phyloP scores from a whole-genome alignment of 495 filamentous ascomycete species.

The Sabuloglossum arenarium region DNA sequence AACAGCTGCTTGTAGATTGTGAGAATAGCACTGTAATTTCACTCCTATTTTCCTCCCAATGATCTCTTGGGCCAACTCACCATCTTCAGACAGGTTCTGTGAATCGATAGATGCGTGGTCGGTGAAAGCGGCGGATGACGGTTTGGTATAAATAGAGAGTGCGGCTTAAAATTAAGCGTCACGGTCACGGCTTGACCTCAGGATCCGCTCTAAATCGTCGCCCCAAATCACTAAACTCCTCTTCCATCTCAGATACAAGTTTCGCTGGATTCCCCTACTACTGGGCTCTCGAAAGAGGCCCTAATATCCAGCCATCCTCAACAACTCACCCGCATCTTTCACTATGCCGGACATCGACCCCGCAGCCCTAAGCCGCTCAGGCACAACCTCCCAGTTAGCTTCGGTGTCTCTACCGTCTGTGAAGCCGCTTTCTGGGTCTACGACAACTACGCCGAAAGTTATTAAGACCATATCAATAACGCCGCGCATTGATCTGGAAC shows the following conservation, averaged over 20 bases:
- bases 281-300: slow-evolving; percentile 2
- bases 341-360: slow-evolving; percentile 72
- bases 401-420: slow-evolving; percentile 35
- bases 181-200: background rate
- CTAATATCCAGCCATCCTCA: background rate
- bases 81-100: no score
- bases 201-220: background rate
- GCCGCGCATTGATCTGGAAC: slow-evolving; percentile 73
- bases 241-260: background rate
- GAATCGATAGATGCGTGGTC: no score
- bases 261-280: background rate
- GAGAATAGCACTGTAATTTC: no score
- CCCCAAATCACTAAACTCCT: background rate
- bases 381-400: slow-evolving; percentile 23
- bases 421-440: slow-evolving; percentile 37
- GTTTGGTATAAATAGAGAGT: no score
- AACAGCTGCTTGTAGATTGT: no score
- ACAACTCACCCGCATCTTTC: background rate
- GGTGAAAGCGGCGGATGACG: no score
- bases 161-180: background rate
- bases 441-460: slow-evolving; percentile 31
- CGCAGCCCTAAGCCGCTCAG: slow-evolving; percentile 55
- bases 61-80: no score
- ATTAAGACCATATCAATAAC: slow-evolving; percentile 46
- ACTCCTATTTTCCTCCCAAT: no score